Evolutionary conservation across 2,329 filamentous ascomycete genomes (phyloP).

Genomic region (Xylariaceae sp.): DNA sequence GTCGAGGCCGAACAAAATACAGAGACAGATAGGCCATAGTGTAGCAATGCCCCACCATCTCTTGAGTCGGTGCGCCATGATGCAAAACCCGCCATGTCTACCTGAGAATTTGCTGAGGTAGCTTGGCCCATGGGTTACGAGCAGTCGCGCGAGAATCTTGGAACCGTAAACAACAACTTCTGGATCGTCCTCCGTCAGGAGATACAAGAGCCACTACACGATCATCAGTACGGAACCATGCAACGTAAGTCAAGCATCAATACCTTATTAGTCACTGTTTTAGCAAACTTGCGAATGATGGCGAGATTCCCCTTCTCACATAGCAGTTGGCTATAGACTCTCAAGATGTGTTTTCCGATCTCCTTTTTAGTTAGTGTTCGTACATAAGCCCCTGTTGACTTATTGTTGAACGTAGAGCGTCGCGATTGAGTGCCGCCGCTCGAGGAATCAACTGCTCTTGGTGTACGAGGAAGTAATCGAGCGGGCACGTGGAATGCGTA

Average conservation of each 20-base stretch:
- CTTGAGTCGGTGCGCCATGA: constrained; percentile 76
- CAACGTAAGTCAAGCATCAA: constrained; percentile 25
- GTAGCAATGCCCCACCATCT: constrained; percentile 83
- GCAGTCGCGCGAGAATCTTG: constrained; percentile 75
- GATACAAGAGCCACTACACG: constrained; percentile 77
- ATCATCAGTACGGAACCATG: constrained; percentile 32
- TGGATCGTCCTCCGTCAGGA: constrained; percentile 80
- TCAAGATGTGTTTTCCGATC: constrained; percentile 68
- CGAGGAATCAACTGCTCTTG: constrained; percentile 41
- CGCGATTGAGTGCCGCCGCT: constrained; percentile 39
- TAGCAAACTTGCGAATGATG: constrained; percentile 81
- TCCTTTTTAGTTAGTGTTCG: constrained; percentile 58
- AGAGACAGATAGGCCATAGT: constrained; percentile 83
- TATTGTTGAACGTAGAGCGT: constrained; percentile 36
- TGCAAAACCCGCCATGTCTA: constrained; percentile 81
- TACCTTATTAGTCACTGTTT: constrained; percentile 92
- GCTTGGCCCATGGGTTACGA: constrained; percentile 72
- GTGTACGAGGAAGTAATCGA: constrained; percentile 46
- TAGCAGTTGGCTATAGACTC: constrained; percentile 71
- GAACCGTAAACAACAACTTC: constrained; percentile 75
- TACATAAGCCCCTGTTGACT: constrained; percentile 29
- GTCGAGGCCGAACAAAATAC: constrained; percentile 81
- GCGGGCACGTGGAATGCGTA: constrained; percentile 70
- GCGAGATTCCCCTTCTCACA: constrained; percentile 65
- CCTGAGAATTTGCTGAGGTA: constrained; percentile 80